These are phyloP conservation scores for Heliosperma pusillum DNA, from an alignment of 148 eudicot genomes.

Conservation along the genomic window DNA sequence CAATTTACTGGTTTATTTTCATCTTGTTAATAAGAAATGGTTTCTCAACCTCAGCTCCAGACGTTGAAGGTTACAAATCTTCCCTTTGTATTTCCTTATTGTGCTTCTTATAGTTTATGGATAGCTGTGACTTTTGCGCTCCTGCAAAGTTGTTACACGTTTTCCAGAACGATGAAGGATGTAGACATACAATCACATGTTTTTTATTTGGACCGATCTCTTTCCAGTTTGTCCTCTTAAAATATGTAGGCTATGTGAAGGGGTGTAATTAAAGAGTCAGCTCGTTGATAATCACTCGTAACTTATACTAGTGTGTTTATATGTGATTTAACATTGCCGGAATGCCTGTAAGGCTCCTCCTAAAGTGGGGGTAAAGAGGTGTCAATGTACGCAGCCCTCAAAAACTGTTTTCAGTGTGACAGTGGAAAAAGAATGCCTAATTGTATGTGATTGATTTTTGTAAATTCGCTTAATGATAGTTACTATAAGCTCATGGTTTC, in stretches of 20 bases:
- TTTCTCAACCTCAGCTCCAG: conserved; percentile 47
- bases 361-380: background rate
- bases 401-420: background rate
- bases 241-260: background rate
- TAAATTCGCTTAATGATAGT: background rate
- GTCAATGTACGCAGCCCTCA: background rate
- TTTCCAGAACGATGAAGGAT: background rate
- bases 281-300: background rate
- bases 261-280: background rate
- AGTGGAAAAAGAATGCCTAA: background rate
- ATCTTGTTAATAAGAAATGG: conserved; percentile 35
- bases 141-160: background rate
- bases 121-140: background rate
- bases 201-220: background rate
- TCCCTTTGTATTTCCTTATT: conserved; percentile 3
- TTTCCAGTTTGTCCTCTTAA: background rate
- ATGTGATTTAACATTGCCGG: background rate
- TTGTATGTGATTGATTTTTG: background rate
- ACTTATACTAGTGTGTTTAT: background rate
- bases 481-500: background rate
- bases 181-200: background rate
- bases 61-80: conserved; percentile 59
- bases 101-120: background rate
- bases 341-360: background rate
- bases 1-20: conserved; percentile 36